A percentile compares a stretch with the other conserved stretches of the same genome.
Evolutionary conservation across 2,329 filamentous ascomycete species (phyloP).

Genomic region (Talaromyces sp.): DNA sequence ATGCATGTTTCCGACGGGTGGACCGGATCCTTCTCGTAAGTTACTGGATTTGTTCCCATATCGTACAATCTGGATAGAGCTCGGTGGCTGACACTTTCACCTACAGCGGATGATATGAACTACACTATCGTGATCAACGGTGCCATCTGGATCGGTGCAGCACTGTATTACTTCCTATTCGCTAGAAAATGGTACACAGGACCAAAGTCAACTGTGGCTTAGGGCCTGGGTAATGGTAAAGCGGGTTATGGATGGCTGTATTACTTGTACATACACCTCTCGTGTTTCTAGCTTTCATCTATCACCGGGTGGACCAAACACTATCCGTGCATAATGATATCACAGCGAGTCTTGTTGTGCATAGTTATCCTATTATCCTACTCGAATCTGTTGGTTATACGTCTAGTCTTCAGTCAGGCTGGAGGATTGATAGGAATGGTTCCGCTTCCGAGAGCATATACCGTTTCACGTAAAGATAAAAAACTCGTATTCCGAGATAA

Average conservation of each 20-base stretch:
- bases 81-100: neutral
- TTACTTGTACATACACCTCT: neutral
- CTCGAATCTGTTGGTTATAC: neutral
- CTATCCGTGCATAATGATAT: neutral
- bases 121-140: constrained; percentile 61
- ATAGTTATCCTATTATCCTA: neutral
- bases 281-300: neutral
- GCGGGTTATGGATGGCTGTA: neutral
- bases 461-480: neutral
- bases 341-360: neutral
- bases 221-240: neutral
- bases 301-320: neutral
- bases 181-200: constrained; percentile 60
- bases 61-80: constrained; percentile 12
- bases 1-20: constrained; percentile 57
- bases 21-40: constrained; percentile 50
- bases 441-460: neutral
- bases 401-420: neutral
- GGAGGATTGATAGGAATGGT: neutral
- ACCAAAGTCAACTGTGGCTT: constrained; percentile 55
- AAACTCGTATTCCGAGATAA: neutral
- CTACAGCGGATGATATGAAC: constrained; percentile 54
- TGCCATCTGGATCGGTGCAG: constrained; percentile 55
- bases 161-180: constrained; percentile 55
- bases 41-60: constrained; percentile 10